These are phyloP conservation scores for Colletotrichum caudatum DNA, from an alignment of 2,329 filamentous ascomycete species.

Conservation along the genomic window DNA sequence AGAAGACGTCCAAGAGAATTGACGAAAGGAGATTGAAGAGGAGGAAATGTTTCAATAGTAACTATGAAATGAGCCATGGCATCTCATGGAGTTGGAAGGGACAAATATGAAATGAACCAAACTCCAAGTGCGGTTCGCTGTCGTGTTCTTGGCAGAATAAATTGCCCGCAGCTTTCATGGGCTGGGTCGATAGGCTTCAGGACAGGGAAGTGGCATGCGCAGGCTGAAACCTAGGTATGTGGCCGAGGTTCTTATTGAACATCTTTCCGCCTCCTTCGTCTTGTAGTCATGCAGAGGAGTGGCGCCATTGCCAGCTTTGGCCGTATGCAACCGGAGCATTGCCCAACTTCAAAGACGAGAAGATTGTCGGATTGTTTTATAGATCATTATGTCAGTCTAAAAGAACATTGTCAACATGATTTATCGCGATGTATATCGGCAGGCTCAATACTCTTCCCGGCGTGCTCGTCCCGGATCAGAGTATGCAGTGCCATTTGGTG, in stretches of 20 bases:
- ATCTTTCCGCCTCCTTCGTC: not conserved
- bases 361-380: not conserved
- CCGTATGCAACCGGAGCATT: not conserved
- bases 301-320: not conserved
- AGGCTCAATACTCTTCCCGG: not conserved
- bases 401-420: not conserved
- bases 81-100: too few relatives aligned
- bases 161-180: not conserved
- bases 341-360: not conserved
- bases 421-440: not conserved
- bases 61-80: not conserved
- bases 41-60: too few relatives aligned
- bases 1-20: not conserved
- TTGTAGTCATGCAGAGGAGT: not conserved
- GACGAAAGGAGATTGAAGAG: slow-evolving; percentile 8
- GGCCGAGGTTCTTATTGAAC: not conserved
- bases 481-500: too few relatives aligned
- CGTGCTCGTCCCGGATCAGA: not conserved
- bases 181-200: not conserved
- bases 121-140: not conserved
- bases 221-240: not conserved
- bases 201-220: not conserved
- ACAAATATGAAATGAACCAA: not conserved
- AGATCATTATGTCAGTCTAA: not conserved
- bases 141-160: not conserved